Evolutionary conservation across 2,329 filamentous ascomycete genomes (phyloP).

Genomic region (Pseudogymnoascus sp.): DNA sequence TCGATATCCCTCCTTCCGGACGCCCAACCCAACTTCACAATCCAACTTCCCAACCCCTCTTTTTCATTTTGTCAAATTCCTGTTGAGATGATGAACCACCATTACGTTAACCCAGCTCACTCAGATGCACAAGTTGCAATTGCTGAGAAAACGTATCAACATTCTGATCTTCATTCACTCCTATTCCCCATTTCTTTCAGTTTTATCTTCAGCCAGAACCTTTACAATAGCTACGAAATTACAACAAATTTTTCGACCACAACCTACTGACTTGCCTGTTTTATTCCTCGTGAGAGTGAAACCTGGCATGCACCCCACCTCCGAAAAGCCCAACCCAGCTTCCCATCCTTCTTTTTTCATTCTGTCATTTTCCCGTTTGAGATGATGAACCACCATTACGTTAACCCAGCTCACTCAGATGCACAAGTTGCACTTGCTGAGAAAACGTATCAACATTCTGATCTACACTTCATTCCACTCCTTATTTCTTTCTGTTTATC

Average conservation of each 20-base stretch:
- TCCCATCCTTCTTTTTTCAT: neutral
- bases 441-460: constrained; percentile 11
- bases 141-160: constrained; percentile 10
- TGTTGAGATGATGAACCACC: constrained; percentile 10
- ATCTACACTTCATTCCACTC: neutral
- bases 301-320: neutral
- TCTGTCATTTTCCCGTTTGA: neutral
- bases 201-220: neutral
- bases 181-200: neutral
- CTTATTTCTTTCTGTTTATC: neutral
- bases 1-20: neutral
- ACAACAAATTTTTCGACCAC: neutral
- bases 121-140: constrained; percentile 8
- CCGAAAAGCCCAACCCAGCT: neutral
- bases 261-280: neutral
- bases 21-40: neutral
- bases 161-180: neutral
- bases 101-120: constrained; percentile 11
- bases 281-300: constrained; percentile 5
- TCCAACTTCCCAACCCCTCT: no score
- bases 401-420: constrained; percentile 11
- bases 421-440: constrained; percentile 9
- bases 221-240: neutral
- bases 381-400: constrained; percentile 10
- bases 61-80: neutral